Evolutionary conservation across 345 rosid species (phyloP), one percentile per base, ranked within the genome.

Genomic region (Brassica juncea): DNA sequence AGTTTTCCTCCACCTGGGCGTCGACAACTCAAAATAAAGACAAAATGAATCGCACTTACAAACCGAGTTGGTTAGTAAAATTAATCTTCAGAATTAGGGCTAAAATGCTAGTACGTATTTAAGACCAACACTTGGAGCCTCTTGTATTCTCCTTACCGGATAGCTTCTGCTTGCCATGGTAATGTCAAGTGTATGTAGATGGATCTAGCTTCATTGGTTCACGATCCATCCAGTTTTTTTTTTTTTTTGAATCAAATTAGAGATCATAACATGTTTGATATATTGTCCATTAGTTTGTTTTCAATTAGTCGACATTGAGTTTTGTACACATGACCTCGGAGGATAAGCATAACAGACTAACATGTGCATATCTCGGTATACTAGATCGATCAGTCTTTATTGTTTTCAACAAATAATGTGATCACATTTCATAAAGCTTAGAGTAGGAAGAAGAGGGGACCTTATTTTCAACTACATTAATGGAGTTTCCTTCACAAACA

Each of bases 401-500:
- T 16, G 23, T 54, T 54, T 16, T 15, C 10, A 6, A 57, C 52
- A 19, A 11, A 77, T 16, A 37, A 52, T 55, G 66, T 28, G 61
- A 78, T 39, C 14, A 57, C 34, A 30, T 35, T 54, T 55, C 57
- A 3, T 25, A 60, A 52, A 72, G 60, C 72, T 37, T 42, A 57
- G 68, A 63, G 54, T 59, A 72, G 39, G 77, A 79, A 72, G 28
- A 58, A 72, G 72, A 59, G 42, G 68, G 73, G 77, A 14, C 69
- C 68, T 42, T 72, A 23, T 72, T 72, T 78, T 66, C 82, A 72
- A 55, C 68, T 19, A 58, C 55, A 72, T 72, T 78, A 9, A 78
- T 66, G 61, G 63, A 72, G 61, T 67, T 67, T 68, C 70, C 42
- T 32, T 73, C 27, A 35, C 49, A 61, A 60, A 79, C 70, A 73